Conservation (phyloP, 2,329 filamentous ascomycete species). For the Cladophialophora psammophila region DNA sequence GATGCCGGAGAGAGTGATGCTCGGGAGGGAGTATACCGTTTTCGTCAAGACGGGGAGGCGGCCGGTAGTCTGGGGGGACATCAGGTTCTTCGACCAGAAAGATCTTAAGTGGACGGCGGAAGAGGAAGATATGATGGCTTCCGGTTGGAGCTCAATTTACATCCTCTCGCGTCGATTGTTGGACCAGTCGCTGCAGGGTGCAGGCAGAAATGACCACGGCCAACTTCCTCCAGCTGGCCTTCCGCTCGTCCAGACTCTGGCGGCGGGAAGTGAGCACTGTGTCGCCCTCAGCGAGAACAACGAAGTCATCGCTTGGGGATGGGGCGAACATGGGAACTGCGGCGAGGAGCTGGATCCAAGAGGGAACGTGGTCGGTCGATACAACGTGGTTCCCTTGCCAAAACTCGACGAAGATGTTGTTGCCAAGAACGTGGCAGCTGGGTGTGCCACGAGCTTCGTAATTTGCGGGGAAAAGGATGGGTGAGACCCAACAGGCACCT, state of each 20-base stretch:
- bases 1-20: slow-evolving; percentile 70
- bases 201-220: slow-evolving; percentile 86
- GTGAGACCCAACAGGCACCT: slow-evolving; percentile 19
- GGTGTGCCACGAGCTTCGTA: slow-evolving; percentile 89
- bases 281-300: slow-evolving; percentile 71
- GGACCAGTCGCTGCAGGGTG: slow-evolving; percentile 59
- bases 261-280: slow-evolving; percentile 89
- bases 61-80: slow-evolving; percentile 27
- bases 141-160: slow-evolving; percentile 33
- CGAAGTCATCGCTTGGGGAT: slow-evolving; percentile 85
- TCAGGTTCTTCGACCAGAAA: slow-evolving; percentile 13
- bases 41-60: slow-evolving; percentile 59
- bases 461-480: slow-evolving; percentile 37
- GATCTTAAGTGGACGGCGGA: neutral
- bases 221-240: slow-evolving; percentile 73
- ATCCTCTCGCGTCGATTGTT: slow-evolving; percentile 70
- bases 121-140: slow-evolving; percentile 18
- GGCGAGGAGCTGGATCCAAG: slow-evolving; percentile 69
- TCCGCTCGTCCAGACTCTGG: slow-evolving; percentile 68
- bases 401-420: slow-evolving; percentile 57
- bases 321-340: slow-evolving; percentile 98
- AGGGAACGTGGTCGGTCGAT: slow-evolving; percentile 72
- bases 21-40: slow-evolving; percentile 86
- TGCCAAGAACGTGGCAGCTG: slow-evolving; percentile 74
- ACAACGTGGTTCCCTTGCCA: slow-evolving; percentile 59